These are phyloP conservation scores for Pythium vanterpoolii DNA, from an alignment of 352 stramenopile species.

Conservation along the genomic window DNA sequence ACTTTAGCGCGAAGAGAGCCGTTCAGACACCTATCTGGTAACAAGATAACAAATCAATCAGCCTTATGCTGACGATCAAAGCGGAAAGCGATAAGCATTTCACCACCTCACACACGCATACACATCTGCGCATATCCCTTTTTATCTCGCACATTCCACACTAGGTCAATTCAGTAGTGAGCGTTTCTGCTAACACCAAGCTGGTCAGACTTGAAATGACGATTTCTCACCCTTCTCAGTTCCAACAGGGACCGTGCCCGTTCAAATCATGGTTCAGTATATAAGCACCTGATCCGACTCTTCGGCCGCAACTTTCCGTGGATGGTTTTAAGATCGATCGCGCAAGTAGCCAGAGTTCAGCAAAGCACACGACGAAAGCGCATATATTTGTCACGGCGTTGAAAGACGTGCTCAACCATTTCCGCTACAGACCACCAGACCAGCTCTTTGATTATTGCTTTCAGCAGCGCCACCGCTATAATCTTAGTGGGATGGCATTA, in stretches of 20 bases:
- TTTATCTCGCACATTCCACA: no score
- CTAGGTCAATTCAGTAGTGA: no score
- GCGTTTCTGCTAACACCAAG: no score
- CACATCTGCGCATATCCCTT: no score
- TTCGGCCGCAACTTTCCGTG: not conserved
- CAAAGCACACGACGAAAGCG: not conserved
- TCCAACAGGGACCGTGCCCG: slow-evolving; percentile 3
- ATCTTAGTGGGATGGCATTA: not conserved
- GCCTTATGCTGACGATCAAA: no score
- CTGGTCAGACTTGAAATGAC: no score
- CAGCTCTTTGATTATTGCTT: not conserved
- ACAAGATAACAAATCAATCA: no score
- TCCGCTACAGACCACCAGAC: not conserved
- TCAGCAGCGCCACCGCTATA: not conserved
- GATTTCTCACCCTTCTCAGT: no score
- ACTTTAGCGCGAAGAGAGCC: not conserved
- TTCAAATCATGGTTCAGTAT: no score
- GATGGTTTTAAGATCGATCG: not conserved
- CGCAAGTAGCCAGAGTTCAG: not conserved
- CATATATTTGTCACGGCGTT: not conserved
- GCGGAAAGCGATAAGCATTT: no score
- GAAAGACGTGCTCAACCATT: not conserved
- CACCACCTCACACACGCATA: no score
- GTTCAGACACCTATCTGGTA: no score
- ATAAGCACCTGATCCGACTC: not conserved